Conservation (phyloP, 371 early-diverging fungal genomes). For the Circinella minor region DNA sequence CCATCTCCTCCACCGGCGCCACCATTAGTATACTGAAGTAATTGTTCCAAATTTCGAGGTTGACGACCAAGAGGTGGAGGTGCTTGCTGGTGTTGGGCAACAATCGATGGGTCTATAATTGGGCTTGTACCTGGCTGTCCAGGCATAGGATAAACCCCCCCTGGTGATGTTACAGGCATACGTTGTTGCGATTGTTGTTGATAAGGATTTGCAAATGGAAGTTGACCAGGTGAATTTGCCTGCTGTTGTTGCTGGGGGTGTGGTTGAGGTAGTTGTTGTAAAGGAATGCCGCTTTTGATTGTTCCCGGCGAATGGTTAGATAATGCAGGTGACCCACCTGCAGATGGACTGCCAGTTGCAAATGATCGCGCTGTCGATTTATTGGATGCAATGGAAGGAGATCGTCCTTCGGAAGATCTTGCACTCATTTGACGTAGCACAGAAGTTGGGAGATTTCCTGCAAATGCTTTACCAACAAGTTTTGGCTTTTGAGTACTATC, state of each 20-base stretch:
- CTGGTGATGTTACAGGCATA: constrained; percentile 19
- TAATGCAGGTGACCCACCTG: constrained; percentile 18
- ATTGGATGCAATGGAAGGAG: constrained; percentile 34
- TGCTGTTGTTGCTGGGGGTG: constrained; percentile 13
- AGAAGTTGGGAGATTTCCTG: constrained; percentile 68
- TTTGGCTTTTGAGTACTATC: constrained; percentile 24
- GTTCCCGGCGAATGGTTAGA: constrained; percentile 26
- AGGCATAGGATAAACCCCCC: constrained; percentile 7
- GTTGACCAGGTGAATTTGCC: constrained; percentile 10
- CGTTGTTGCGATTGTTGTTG: constrained; percentile 8
- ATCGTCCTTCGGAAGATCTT: constrained; percentile 46
- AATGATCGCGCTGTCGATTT: constrained; percentile 21
- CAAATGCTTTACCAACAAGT: constrained; percentile 52
- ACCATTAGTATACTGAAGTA: constrained; percentile 9
- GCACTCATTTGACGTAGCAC: constrained; percentile 71
- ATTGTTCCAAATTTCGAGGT: constrained; percentile 17
- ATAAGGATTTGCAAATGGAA: constrained; percentile 1
- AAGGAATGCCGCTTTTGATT: constrained; percentile 12
- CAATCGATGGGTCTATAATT: constrained; percentile 4
- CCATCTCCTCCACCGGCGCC: constrained; percentile 4
- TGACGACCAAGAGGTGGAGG: neutral
- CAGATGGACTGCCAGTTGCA: constrained; percentile 9
- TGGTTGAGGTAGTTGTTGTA: neutral
- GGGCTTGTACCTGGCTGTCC: neutral
- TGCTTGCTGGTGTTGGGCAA: neutral